Base-by-base conservation (phyloP, 148 eudicot genomes). In the Arbutus unedo region DNA sequence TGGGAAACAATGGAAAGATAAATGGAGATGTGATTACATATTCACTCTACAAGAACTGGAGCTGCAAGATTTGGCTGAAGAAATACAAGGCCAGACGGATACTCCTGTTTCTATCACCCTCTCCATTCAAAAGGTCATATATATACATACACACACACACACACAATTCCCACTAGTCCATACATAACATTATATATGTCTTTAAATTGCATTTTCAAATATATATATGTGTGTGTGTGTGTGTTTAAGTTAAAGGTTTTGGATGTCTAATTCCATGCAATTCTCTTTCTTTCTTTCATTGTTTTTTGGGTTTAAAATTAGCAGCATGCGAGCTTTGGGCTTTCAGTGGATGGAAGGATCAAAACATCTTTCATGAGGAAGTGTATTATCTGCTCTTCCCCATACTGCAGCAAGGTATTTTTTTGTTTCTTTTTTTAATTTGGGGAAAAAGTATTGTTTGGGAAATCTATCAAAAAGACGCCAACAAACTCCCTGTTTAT, bases 281-380 rank as follows among this genome's bases (percentile, higher is more conserved):
- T 3, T 48, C 13, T 54, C 3, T 54, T 10, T 10, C 14, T 10
- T 13, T 54, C 38, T 31, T 31, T 31, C 38, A 31, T 31, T 31
- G 38, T 31, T 31, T 31, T 31, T 31, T 31, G 38, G 38, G 38
- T 11, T 54, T 11, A 11, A 54, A 54, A 54, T 74, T 60, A 51
- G 16, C 91, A 96, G 98, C 98, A 96, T 67, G 88, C 98, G 25
- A 95, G 98, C 59, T 90, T 95, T 85, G 98, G 98, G 31, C 80
- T 93, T 6, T 95, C 98, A 2, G 95, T 93, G 50, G 96, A 95
- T 15, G 98, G 98, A 47, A 91, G 82, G 84, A 88, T 95, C 83
- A 75, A 81, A 25, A 87, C 98, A 44, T 87, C 87, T 51, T 91
- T 96, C 79, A 82, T 88, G 41, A 90, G 92, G 80, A 93, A 85